phyloP scores from a whole-genome alignment of 768 basidiomycete species.

The Butyriboletus loyo region DNA sequence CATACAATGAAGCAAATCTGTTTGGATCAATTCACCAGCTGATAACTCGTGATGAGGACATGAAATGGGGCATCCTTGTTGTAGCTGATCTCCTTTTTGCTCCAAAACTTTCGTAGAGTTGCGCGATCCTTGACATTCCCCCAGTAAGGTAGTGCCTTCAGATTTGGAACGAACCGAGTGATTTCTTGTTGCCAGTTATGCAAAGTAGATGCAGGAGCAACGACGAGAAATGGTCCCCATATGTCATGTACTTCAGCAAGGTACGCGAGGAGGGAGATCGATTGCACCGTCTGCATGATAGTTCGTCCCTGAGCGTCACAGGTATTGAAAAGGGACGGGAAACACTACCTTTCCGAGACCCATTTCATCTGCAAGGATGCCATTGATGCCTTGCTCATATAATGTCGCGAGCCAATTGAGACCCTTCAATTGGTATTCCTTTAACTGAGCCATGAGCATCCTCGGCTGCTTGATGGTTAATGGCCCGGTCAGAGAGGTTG shows the following conservation, averaged over 20 bases:
- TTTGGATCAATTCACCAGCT: constrained; percentile 56
- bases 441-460: constrained; percentile 95
- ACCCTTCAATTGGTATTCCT: constrained; percentile 98
- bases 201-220: constrained; percentile 94
- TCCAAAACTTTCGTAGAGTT: constrained; percentile 96
- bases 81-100: constrained; percentile 94
- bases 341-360: constrained; percentile 77
- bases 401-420: constrained; percentile 96
- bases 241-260: constrained; percentile 97
- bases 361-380: constrained; percentile 99
- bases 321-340: constrained; percentile 7
- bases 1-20: background rate
- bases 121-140: constrained; percentile 95
- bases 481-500: constrained; percentile 81
- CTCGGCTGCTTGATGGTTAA: constrained; percentile 87
- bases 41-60: constrained; percentile 95
- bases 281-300: constrained; percentile 81
- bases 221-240: constrained; percentile 98
- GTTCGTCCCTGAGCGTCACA: background rate
- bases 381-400: constrained; percentile 99
- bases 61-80: constrained; percentile 95
- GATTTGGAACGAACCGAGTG: constrained; percentile 87
- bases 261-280: constrained; percentile 92
- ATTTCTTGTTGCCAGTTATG: constrained; percentile 99
- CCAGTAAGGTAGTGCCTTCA: constrained; percentile 98